phyloP scores from a whole-genome alignment of 2,329 filamentous ascomycete species.

The Colletotrichum sp. region DNA sequence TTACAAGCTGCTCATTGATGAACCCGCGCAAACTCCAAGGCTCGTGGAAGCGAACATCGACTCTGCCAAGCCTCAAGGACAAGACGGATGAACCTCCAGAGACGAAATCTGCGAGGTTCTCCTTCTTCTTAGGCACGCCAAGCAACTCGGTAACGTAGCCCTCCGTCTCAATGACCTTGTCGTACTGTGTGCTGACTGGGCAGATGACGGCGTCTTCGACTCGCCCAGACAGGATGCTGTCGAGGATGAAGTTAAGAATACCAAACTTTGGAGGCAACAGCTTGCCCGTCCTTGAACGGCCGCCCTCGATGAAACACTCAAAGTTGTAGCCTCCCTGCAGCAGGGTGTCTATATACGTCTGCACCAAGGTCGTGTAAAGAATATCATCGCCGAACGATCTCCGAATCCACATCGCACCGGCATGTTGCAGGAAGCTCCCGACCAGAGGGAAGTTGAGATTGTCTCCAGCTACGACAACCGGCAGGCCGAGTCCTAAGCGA shows the following conservation, averaged over 20 bases:
- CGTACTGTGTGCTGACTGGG: conserved; percentile 96
- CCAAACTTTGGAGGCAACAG: conserved; percentile 94
- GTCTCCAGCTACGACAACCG: conserved; percentile 92
- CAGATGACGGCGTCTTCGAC: conserved; percentile 93
- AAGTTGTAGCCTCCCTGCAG: conserved; percentile 92
- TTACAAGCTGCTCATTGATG: conserved; percentile 75
- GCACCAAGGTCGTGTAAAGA: conserved; percentile 90
- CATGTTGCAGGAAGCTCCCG: conserved; percentile 89
- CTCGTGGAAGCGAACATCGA: conserved; percentile 95
- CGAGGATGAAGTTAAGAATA: conserved; percentile 88
- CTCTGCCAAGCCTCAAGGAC: conserved; percentile 85
- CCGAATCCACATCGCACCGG: conserved; percentile 97
- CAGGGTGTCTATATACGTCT: conserved; percentile 92
- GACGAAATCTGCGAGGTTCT: conserved; percentile 91
- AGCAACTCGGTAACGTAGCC: conserved; percentile 95
- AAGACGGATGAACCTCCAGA: conserved; percentile 83
- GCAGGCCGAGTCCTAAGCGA: conserved; percentile 84
- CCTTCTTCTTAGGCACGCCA: conserved; percentile 93
- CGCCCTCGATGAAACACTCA: conserved; percentile 97
- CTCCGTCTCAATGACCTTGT: conserved; percentile 98
- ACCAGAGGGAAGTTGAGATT: conserved; percentile 95
- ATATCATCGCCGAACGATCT: conserved; percentile 91
- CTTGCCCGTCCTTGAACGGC: conserved; percentile 91
- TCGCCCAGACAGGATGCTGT: conserved; percentile 85
- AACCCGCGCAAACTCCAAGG: conserved; percentile 91